Percentiles rank a stretch among this genome's conserved stretches.
These are phyloP conservation scores for Aureobasidium sp. DNA, from an alignment of 2,329 filamentous ascomycete species.

Conservation along the genomic window DNA sequence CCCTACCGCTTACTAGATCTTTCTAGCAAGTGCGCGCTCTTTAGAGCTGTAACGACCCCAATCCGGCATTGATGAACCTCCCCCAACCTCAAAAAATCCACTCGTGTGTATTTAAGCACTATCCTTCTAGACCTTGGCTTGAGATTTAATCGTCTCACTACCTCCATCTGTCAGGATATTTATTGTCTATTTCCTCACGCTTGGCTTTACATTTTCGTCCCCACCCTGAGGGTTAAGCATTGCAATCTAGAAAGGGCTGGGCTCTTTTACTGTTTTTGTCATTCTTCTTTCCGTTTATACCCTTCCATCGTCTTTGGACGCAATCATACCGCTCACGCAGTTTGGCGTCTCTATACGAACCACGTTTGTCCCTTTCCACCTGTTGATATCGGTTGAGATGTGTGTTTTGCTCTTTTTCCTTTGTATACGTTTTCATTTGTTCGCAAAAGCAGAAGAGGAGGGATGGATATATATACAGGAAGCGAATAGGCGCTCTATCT, in stretches of 20 bases:
- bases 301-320: neutral
- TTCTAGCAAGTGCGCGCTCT: neutral
- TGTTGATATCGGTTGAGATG: neutral
- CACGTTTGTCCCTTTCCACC: neutral
- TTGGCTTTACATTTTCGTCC: constrained; percentile 5
- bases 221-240: constrained; percentile 9
- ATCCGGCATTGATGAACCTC: constrained; percentile 10
- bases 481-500: neutral
- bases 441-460: neutral
- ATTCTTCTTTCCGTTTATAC: constrained; percentile 1
- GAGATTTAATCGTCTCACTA: neutral
- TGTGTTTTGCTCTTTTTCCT: neutral
- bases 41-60: constrained; percentile 9
- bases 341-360: neutral
- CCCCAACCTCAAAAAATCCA: neutral
- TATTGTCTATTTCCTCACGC: neutral
- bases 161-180: neutral
- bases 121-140: neutral
- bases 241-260: constrained; percentile 9
- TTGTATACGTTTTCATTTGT: constrained; percentile 9
- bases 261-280: constrained; percentile 4
- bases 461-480: neutral
- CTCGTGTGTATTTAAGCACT: neutral
- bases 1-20: constrained; percentile 1
- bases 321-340: neutral